These are phyloP conservation scores for Stagonosporopsis tanaceti DNA, from an alignment of 2,329 filamentous ascomycete genomes.

Conservation along the genomic window DNA sequence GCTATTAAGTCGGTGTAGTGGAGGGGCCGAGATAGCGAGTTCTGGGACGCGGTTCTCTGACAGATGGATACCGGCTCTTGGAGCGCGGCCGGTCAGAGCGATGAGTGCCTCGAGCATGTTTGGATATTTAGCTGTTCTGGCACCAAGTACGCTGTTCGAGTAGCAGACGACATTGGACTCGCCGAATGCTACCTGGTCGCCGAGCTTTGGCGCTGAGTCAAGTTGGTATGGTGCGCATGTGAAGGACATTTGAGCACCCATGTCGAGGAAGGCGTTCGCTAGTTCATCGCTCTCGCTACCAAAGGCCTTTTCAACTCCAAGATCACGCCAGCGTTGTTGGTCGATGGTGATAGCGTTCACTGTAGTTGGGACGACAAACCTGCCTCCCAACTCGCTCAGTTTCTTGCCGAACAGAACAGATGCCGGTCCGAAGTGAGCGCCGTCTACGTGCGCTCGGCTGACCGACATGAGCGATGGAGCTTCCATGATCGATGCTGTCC, in stretches of 20 bases:
- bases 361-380: conserved; percentile 51
- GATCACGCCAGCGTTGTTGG: conserved; percentile 50
- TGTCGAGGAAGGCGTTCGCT: conserved; percentile 49
- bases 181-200: conserved; percentile 55
- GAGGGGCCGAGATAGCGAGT: neutral
- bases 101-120: conserved; percentile 57
- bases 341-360: conserved; percentile 57
- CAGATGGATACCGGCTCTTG: conserved; percentile 40
- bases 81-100: conserved; percentile 53
- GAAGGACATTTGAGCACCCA: conserved; percentile 54
- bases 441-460: conserved; percentile 55
- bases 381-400: conserved; percentile 46
- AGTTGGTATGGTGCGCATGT: conserved; percentile 58
- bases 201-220: conserved; percentile 43
- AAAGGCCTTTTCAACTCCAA: conserved; percentile 46
- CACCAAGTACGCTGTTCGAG: conserved; percentile 57
- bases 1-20: neutral
- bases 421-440: conserved; percentile 54
- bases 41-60: conserved; percentile 27
- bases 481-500: conserved; percentile 47
- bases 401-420: conserved; percentile 49
- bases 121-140: conserved; percentile 57
- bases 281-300: conserved; percentile 45
- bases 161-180: conserved; percentile 59
- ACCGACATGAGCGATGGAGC: conserved; percentile 46